A percentile compares a stretch with the other conserved stretches of the same genome.
phyloP scores from a whole-genome alignment of 2,329 filamentous ascomycete genomes.

The Fusarium sp. region DNA sequence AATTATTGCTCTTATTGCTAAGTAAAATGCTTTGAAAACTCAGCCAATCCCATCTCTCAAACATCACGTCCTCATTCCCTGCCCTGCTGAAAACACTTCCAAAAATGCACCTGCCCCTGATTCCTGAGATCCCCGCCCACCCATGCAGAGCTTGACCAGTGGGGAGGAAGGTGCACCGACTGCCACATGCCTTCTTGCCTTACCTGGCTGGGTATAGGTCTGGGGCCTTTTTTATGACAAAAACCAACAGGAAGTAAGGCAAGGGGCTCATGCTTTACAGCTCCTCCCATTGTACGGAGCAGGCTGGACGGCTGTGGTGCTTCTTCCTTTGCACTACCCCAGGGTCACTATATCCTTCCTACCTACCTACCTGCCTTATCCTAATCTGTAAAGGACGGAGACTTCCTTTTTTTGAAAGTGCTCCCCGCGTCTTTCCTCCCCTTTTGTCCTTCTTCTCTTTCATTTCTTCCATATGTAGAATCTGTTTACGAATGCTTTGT shows the following conservation, averaged over 20 bases:
- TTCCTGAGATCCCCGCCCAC: constrained; percentile 10
- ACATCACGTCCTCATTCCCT: background rate
- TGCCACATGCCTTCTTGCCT: constrained; percentile 34
- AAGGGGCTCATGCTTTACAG: constrained; percentile 11
- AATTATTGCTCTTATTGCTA: background rate
- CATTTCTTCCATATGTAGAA: background rate
- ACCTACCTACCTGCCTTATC: background rate
- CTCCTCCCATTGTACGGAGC: background rate
- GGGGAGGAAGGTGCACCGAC: constrained; percentile 6
- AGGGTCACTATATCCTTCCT: constrained; percentile 15
- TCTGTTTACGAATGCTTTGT: background rate
- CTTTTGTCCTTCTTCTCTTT: background rate
- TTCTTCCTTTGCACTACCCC: constrained; percentile 16
- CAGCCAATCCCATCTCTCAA: background rate
- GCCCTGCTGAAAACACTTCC: constrained; percentile 1
- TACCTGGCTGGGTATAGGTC: constrained; percentile 14
- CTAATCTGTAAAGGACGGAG: constrained; percentile 17
- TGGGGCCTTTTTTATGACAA: constrained; percentile 24
- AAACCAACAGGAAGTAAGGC: background rate
- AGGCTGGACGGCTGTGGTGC: background rate
- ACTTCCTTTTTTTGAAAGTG: constrained; percentile 30
- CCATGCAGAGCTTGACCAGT: constrained; percentile 1
- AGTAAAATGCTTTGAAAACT: background rate
- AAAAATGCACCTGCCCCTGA: constrained; percentile 20
- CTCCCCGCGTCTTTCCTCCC: constrained; percentile 26